Evolutionary conservation across 179 eudicot genomes (phyloP).

Genomic region (Actinidia arguta): DNA sequence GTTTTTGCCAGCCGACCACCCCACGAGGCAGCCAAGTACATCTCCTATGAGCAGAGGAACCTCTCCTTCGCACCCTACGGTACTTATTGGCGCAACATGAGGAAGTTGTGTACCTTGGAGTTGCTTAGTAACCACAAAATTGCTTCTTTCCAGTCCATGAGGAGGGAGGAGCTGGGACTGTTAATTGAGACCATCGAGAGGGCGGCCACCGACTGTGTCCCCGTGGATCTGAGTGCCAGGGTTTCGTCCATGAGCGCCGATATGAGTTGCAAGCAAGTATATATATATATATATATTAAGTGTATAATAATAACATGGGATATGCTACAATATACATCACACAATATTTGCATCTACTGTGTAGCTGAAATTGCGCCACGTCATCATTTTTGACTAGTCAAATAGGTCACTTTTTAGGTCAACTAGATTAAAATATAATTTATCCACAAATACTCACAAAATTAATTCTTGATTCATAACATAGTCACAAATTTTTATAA

Average conservation of each 20-base stretch:
- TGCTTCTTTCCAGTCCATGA: conserved; percentile 32
- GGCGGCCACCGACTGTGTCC: conserved; percentile 13
- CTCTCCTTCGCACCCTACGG: conserved; percentile 42
- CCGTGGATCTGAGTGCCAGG: conserved; percentile 28
- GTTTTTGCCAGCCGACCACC: conserved; percentile 42
- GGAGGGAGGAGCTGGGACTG: conserved; percentile 28
- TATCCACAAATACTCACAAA: too few relatives aligned
- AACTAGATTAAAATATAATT: too few relatives aligned
- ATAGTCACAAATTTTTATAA: too few relatives aligned
- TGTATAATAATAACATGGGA: too few relatives aligned
- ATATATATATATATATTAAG: too few relatives aligned
- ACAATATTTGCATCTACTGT: too few relatives aligned
- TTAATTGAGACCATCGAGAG: conserved; percentile 14
- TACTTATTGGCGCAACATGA: conserved; percentile 46
- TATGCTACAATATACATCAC: too few relatives aligned
- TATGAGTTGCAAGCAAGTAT: conserved; percentile 27
- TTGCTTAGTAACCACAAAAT: conserved; percentile 37
- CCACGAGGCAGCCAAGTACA: conserved; percentile 45
- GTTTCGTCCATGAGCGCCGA: conserved; percentile 24
- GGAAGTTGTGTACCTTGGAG: conserved; percentile 40
- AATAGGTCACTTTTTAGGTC: too few relatives aligned
- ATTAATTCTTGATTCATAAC: too few relatives aligned
- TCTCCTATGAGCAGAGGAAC: conserved; percentile 33
- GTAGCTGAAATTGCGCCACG: too few relatives aligned
- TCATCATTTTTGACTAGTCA: too few relatives aligned